Conservation (phyloP, 2,329 filamentous ascomycete species). For the Teratosphaeria epicoccoides region DNA sequence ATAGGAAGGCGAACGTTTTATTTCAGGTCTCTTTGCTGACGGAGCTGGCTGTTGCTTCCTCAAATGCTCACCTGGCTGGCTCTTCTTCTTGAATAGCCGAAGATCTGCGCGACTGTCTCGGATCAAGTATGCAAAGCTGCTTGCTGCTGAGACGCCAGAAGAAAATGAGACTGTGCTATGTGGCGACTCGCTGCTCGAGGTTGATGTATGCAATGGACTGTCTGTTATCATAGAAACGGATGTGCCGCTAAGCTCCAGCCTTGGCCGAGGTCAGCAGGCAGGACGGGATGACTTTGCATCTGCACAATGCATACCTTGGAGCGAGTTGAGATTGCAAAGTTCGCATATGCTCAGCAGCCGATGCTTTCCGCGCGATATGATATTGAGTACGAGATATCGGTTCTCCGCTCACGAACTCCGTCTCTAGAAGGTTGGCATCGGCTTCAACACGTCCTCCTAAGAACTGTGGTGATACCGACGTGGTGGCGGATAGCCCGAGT, state of each 20-base stretch:
- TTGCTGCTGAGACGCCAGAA: slow-evolving; percentile 13
- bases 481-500: slow-evolving; percentile 21
- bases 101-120: slow-evolving; percentile 14
- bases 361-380: slow-evolving; percentile 3
- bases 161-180: slow-evolving; percentile 7
- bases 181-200: slow-evolving; percentile 3
- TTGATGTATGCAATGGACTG: slow-evolving; percentile 7
- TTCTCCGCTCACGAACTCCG: not conserved
- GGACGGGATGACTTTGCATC: not conserved
- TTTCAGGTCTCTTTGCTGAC: not conserved
- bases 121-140: slow-evolving; percentile 19
- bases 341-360: slow-evolving; percentile 1
- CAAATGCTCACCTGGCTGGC: slow-evolving; percentile 18
- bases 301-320: not conserved
- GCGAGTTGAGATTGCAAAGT: not conserved
- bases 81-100: slow-evolving; percentile 20
- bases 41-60: slow-evolving; percentile 7
- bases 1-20: slow-evolving; percentile 15
- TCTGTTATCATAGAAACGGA: not conserved
- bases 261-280: not conserved
- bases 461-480: slow-evolving; percentile 25
- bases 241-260: not conserved
- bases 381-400: slow-evolving; percentile 1
- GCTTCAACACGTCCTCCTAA: slow-evolving; percentile 22
- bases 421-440: slow-evolving; percentile 20